phyloP scores from a whole-genome alignment of 192 early-diverging fungal species.

The Mortierella alpina region DNA sequence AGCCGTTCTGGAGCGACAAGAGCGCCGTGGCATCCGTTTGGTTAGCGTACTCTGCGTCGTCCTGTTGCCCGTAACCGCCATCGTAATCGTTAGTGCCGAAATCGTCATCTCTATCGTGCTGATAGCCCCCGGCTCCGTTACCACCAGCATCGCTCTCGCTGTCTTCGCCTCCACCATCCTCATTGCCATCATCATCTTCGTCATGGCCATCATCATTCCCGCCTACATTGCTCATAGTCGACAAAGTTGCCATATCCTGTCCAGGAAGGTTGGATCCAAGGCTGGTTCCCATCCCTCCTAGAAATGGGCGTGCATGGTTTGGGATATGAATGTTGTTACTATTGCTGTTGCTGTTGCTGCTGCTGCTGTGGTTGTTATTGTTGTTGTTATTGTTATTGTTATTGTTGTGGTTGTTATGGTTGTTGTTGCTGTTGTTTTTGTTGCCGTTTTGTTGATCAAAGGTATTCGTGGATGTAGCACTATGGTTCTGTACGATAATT shows the following conservation, averaged over 20 bases:
- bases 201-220: slow-evolving; percentile 2
- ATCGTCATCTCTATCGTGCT: too few relatives aligned
- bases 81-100: too few relatives aligned
- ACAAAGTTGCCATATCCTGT: slow-evolving; percentile 9
- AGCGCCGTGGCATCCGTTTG: background rate
- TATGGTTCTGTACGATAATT: too few relatives aligned
- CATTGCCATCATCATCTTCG: background rate
- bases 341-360: background rate
- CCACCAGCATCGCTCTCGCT: too few relatives aligned
- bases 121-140: too few relatives aligned
- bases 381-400: background rate
- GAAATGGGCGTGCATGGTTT: slow-evolving; percentile 1
- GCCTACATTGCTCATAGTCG: background rate
- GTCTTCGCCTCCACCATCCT: background rate
- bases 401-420: background rate
- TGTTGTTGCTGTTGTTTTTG: background rate
- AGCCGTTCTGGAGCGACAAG: background rate
- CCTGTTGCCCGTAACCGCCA: too few relatives aligned
- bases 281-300: slow-evolving; percentile 1
- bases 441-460: background rate
- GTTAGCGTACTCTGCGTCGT: too few relatives aligned
- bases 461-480: too few relatives aligned
- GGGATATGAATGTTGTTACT: background rate
- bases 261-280: slow-evolving; percentile 17
- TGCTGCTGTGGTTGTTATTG: background rate